Evolutionary conservation across 2,329 filamentous ascomycete genomes (phyloP), one percentile per base, ranked within the genome.

Genomic region (Herpotrichia juniperi): DNA sequence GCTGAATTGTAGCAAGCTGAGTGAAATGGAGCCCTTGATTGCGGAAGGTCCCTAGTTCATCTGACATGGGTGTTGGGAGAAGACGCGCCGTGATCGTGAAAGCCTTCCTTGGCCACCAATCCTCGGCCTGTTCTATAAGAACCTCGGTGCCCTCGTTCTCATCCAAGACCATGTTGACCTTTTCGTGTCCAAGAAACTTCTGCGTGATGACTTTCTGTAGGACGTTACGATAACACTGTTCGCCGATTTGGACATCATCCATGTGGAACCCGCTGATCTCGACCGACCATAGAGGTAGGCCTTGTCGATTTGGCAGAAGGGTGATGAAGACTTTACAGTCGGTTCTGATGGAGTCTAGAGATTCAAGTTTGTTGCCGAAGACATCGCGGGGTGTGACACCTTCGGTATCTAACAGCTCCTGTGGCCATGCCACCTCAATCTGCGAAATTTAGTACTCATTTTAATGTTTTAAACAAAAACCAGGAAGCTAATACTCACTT

Each of bases 281-380:
- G 14, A 73, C 34, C 35, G 57, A 35, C 54, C 55, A 56, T 10
- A 39, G 14, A 11, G 7, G 37, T 16, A 16, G 7, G 16, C 51
- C 11, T 12, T 24, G 11, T 6, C 45, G 14, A 24, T 46, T 47
- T 16, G 48, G 53, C 11, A 57, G 22, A 2, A 63, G 56, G 10
- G 50, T 53, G 25, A 74, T 69, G 49, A 50, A 73, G 1, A 72
- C 69, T 44, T 64, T 50, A 16, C 67, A 55, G 6, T 58, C 49
- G 32, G 56, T 63, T 5, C 70, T 56, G 21, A 73, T 64, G 2
- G 50, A 35, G 30, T 73, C 61, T 2, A 74, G 47, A 4, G 37
- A 54, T 51, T 68, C 64, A 2, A 72, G 58, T 30, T 62, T 64
- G 45, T 57, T 54, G 5, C 67, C 66, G 30, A 74, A 69, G 1